phyloP scores from a whole-genome alignment of 768 basidiomycete species.

The Macrolepiota dolichaula region DNA sequence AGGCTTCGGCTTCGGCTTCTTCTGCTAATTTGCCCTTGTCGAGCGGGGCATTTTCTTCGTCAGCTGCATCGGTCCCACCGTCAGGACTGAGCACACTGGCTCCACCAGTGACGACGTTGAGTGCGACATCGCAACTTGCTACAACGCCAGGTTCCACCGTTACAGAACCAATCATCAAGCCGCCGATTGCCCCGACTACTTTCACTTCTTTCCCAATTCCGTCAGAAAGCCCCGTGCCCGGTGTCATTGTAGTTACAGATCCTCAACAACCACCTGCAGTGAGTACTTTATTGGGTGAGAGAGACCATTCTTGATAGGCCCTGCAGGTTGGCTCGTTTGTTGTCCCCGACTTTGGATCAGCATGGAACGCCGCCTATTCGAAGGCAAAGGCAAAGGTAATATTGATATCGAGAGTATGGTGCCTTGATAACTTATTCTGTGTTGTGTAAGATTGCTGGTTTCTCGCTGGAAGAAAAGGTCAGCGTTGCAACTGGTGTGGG shows the following conservation, averaged over 20 bases:
- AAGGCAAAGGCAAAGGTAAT: constrained; percentile 55
- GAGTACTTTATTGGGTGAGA: constrained; percentile 15
- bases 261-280: constrained; percentile 50
- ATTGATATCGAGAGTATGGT: background rate
- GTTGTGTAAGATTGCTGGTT: constrained; percentile 35
- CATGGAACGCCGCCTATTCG: constrained; percentile 58
- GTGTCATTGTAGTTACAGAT: constrained; percentile 11
- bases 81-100: background rate
- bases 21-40: background rate
- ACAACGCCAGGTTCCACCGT: background rate
- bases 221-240: constrained; percentile 39
- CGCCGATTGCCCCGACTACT: constrained; percentile 19
- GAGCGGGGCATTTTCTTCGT: background rate
- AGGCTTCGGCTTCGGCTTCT: background rate
- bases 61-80: background rate
- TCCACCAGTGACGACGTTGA: background rate
- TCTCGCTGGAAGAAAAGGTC: constrained; percentile 62
- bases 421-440: constrained; percentile 9
- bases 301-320: background rate
- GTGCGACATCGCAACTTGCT: background rate
- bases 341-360: constrained; percentile 45
- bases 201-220: constrained; percentile 66
- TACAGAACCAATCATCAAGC: constrained; percentile 8
- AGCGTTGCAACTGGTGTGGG: constrained; percentile 64
- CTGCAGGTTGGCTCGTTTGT: constrained; percentile 31